Conservation (phyloP, 2,329 filamentous ascomycete genomes). For the Ophiostoma angusticollis region DNA sequence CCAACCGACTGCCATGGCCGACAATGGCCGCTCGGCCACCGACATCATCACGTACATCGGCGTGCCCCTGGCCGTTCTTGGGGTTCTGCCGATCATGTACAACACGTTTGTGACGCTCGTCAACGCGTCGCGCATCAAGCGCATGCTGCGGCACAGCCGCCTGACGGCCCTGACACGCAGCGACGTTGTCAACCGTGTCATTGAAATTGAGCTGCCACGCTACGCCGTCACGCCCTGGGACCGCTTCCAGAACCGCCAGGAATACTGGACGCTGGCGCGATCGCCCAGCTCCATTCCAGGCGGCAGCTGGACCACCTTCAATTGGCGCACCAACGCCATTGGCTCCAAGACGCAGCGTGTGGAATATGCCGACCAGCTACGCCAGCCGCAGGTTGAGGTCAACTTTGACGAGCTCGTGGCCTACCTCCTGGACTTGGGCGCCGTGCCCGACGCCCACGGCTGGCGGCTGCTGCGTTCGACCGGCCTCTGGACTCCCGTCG, state of each 20-base stretch:
- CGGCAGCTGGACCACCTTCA: constrained; percentile 51
- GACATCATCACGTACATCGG: constrained; percentile 25
- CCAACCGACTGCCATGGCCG: constrained; percentile 5
- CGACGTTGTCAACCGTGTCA: constrained; percentile 51
- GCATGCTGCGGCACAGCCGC: constrained; percentile 42
- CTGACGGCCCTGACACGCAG: constrained; percentile 47
- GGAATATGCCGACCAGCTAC: constrained; percentile 45
- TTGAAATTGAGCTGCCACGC: constrained; percentile 52
- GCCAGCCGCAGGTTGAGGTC: constrained; percentile 39
- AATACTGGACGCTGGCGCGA: constrained; percentile 45
- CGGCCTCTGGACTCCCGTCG: constrained; percentile 47
- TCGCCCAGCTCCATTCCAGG: constrained; percentile 42
- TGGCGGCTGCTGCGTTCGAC: constrained; percentile 44
- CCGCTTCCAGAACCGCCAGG: constrained; percentile 35
- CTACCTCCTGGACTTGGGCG: constrained; percentile 51
- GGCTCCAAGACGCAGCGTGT: constrained; percentile 49
- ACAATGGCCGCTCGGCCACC: constrained; percentile 15
- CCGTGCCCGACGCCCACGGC: constrained; percentile 44
- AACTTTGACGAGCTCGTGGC: constrained; percentile 46
- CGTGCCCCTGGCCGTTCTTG: constrained; percentile 23
- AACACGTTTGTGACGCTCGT: constrained; percentile 48
- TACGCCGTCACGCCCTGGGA: constrained; percentile 51
- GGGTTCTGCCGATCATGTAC: constrained; percentile 51
- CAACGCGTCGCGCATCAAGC: constrained; percentile 46
- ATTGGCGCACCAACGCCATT: constrained; percentile 51